Base-by-base conservation (phyloP, 352 stramenopile genomes). In the Phytophthora parvispora region DNA sequence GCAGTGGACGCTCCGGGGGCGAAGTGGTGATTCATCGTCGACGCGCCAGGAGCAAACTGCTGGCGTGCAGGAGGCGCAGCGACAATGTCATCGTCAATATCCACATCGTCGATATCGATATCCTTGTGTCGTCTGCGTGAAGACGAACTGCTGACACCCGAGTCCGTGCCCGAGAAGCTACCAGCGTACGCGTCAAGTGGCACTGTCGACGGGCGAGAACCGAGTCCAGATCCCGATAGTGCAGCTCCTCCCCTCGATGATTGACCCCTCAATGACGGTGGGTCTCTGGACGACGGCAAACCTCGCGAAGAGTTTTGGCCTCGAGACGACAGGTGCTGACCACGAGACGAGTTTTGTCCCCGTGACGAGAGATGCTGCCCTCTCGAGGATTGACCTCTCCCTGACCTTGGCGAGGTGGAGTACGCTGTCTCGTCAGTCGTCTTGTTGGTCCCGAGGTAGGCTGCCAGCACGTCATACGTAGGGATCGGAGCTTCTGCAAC, bases 391-490 rank as follows among this genome's bases (percentile, higher is more conserved):
- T 49, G 27, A 36, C 53, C 53, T 53, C 53, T 48, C 0, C 34
- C 45, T 22, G 64, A 75, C 28, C 64, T 67, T 13, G 74, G 69
- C 7, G 69, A 78, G 3, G 60, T 72, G 18, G 63, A 64, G 55
- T 75, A 60, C 15, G 40, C 51, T 18, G 69, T 40, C 38, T 80
- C 71, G n/a, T 72, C 60, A 20, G 43, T 34, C 12, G 61, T 68
- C 2, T 80, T 72, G 12, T 66, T 50, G 16, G 72, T 84, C 6
- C 72, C 76, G 32, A 84, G 62, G 43, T 84, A 84, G 2, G 76
- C 73, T 55, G 72, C 74, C 15, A 84, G 28, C 3, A 84, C 73
- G 43, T 84, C 76, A 64, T 84, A 84, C 4, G 69, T 75, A 27
- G 76, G 72, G 20, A 75, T 45, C 50, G 62, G 63, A 24, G 28